Conservation (phyloP, 2,329 filamentous ascomycete species). For the Tolypocladium paradoxum region DNA sequence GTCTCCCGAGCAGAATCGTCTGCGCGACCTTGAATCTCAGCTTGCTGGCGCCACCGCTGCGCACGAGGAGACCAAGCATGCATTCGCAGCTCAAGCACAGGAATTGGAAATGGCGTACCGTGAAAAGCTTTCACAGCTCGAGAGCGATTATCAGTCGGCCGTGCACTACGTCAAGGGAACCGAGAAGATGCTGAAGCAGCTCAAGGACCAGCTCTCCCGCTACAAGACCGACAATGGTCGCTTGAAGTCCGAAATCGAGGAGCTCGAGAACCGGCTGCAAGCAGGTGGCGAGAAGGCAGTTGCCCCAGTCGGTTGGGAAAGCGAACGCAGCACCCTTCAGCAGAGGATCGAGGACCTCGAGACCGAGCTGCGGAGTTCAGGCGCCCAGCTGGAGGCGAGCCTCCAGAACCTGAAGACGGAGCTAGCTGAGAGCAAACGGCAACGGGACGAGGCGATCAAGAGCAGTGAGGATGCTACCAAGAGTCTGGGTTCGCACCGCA, state of each 20-base stretch:
- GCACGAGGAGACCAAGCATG: conserved; percentile 75
- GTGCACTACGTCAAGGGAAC: conserved; percentile 98
- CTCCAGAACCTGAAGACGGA: conserved; percentile 59
- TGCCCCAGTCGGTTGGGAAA: conserved; percentile 57
- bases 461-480: conserved; percentile 41
- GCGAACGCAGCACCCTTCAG: conserved; percentile 58
- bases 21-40: conserved; percentile 82
- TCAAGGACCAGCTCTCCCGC: conserved; percentile 92
- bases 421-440: conserved; percentile 50
- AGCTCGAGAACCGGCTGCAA: conserved; percentile 45
- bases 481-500: conserved; percentile 48
- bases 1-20: conserved; percentile 69
- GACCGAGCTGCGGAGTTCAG: conserved; percentile 53
- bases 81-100: conserved; percentile 68
- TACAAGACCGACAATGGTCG: conserved; percentile 81
- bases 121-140: conserved; percentile 85
- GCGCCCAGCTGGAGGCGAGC: conserved; percentile 59
- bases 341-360: conserved; percentile 60
- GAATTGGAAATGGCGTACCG: conserved; percentile 84
- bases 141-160: conserved; percentile 95
- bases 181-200: conserved; percentile 97
- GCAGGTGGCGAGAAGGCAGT: conserved; percentile 23
- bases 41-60: conserved; percentile 65
- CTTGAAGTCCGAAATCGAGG: conserved; percentile 71
- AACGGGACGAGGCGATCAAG: conserved; percentile 57